Conservation (phyloP, 768 basidiomycete genomes). For the Lactifluus rugatus region DNA sequence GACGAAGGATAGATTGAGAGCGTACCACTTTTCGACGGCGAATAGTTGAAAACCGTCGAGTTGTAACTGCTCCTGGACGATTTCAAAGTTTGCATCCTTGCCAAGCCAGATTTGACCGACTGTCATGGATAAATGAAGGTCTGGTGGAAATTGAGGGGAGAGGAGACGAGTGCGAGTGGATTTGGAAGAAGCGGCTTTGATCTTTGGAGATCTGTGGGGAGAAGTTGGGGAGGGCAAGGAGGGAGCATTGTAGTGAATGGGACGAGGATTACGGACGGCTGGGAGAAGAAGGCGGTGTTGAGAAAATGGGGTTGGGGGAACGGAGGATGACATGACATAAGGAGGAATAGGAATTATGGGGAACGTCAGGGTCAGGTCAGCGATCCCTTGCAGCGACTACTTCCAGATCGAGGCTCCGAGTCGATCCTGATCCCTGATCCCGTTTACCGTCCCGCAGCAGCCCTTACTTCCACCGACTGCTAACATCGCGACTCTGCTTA, state of each 20-base stretch:
- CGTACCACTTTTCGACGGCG: slow-evolving; percentile 76
- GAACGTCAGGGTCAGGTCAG: neutral
- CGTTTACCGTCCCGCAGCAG: too few species aligned
- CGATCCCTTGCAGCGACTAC: neutral
- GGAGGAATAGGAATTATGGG: too few species aligned
- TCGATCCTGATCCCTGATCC: slow-evolving; percentile 8
- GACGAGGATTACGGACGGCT: slow-evolving; percentile 12
- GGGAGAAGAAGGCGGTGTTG: slow-evolving; percentile 18
- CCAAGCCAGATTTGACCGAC: slow-evolving; percentile 33
- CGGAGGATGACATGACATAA: neutral
- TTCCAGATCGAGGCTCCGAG: slow-evolving; percentile 5
- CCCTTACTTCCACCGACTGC: too few species aligned
- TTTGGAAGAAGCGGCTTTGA: slow-evolving; percentile 6
- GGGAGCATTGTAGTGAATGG: neutral
- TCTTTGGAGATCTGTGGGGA: slow-evolving; percentile 10
- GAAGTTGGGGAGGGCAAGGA: neutral
- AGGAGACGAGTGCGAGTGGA: slow-evolving; percentile 12
- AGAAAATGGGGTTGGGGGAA: neutral
- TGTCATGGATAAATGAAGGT: neutral
- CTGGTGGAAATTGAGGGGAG: slow-evolving; percentile 2
- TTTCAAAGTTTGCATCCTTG: slow-evolving; percentile 37
- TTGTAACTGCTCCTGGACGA: slow-evolving; percentile 39
- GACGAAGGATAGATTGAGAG: slow-evolving; percentile 8
- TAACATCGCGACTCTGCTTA: too few species aligned
- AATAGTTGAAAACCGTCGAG: slow-evolving; percentile 69